phyloP scores from a whole-genome alignment of 768 basidiomycete genomes.

The Mycena filopes region DNA sequence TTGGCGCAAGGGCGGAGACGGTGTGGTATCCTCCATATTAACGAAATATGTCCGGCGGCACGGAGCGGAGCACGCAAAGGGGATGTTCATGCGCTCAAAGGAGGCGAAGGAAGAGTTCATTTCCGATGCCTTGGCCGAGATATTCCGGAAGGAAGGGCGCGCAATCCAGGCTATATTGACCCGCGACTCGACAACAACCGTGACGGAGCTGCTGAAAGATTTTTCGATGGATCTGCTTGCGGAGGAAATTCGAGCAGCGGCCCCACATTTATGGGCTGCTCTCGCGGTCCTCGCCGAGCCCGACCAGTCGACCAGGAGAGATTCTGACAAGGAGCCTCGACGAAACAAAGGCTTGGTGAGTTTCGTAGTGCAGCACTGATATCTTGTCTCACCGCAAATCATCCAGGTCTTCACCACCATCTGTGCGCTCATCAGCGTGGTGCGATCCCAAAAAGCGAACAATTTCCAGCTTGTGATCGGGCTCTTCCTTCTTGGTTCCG shows the following conservation, averaged over 20 bases:
- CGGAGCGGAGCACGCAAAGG: slow-evolving; percentile 9
- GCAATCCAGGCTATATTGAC: slow-evolving; percentile 23
- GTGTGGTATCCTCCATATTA: not conserved
- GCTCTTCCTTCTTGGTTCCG: too few species aligned
- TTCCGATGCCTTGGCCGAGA: not conserved
- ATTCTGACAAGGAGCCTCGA: not conserved
- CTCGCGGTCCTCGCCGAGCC: slow-evolving; percentile 1
- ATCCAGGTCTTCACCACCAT: slow-evolving; percentile 30
- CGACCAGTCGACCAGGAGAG: not conserved
- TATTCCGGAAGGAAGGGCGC: slow-evolving; percentile 12
- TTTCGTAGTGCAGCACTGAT: not conserved
- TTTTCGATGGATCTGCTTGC: slow-evolving; percentile 19
- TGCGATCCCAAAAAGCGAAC: slow-evolving; percentile 28
- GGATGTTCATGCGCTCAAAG: slow-evolving; percentile 14
- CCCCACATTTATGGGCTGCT: slow-evolving; percentile 14
- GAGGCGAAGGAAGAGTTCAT: slow-evolving; percentile 11
- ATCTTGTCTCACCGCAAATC: not conserved
- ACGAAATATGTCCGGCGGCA: not conserved
- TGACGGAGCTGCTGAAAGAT: slow-evolving; percentile 1
- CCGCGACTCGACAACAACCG: slow-evolving; percentile 5
- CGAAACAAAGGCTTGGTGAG: slow-evolving; percentile 10
- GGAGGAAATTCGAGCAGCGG: not conserved
- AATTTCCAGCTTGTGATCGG: slow-evolving; percentile 31
- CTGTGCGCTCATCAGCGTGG: slow-evolving; percentile 24
- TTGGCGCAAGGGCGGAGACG: slow-evolving; percentile 19